Conservation (phyloP, 148 eudicot genomes). For the Arbutus unedo region DNA sequence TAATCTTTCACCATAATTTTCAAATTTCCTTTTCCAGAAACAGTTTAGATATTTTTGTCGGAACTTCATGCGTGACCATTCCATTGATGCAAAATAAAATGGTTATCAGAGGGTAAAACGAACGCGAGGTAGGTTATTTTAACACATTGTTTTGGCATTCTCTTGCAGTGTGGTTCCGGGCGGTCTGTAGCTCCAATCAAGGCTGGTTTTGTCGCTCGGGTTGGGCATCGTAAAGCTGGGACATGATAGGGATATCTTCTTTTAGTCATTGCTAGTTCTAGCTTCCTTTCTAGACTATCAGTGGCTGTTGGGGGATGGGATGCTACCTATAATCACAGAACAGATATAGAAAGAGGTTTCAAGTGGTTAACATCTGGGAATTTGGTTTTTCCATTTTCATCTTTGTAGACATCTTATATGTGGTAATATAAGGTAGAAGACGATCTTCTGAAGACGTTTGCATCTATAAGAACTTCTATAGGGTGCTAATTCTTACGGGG, state of each 20-base stretch:
- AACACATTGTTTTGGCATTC: not conserved
- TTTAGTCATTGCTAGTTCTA: not conserved
- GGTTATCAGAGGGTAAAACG: not conserved
- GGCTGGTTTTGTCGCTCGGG: conserved; percentile 54
- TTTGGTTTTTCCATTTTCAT: too few species aligned
- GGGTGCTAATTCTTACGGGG: too few species aligned
- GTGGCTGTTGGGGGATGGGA: not conserved
- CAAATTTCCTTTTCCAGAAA: too few species aligned
- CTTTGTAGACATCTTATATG: too few species aligned
- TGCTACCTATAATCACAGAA: not conserved
- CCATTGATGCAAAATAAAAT: not conserved
- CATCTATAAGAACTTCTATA: too few species aligned
- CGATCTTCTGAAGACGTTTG: too few species aligned
- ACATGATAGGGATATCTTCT: conserved; percentile 20
- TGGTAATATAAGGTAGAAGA: too few species aligned
- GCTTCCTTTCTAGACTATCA: not conserved
- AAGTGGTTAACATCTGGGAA: too few species aligned
- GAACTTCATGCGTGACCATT: not conserved
- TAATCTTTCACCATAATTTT: too few species aligned
- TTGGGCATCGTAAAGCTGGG: conserved; percentile 51
- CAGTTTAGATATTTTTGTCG: not conserved
- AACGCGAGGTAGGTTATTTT: not conserved
- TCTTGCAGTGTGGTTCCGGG: conserved; percentile 63
- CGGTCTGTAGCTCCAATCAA: conserved; percentile 59
- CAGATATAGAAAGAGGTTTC: not conserved